A percentile compares a stretch with the other conserved stretches of the same genome.
These are phyloP conservation scores for Dactylellina sp. DNA, from an alignment of 2,329 filamentous ascomycete genomes.

Conservation along the genomic window DNA sequence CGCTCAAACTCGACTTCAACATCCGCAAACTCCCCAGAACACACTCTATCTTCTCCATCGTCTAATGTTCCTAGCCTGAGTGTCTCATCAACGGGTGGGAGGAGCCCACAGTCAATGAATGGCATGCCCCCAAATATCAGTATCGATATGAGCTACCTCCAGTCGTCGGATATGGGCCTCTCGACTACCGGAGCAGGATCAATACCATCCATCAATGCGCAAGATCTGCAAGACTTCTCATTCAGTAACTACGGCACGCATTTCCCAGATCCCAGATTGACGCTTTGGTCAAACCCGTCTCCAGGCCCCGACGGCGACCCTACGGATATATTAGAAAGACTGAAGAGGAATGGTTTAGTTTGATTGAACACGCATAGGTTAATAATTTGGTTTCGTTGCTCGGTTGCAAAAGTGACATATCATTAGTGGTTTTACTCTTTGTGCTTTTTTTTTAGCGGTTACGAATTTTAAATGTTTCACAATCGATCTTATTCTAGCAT, in stretches of 20 bases:
- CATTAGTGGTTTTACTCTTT: background rate
- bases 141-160: conserved; percentile 37
- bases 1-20: conserved; percentile 20
- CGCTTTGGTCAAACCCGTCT: conserved; percentile 22
- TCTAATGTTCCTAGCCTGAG: conserved; percentile 7
- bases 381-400: too few relatives aligned
- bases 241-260: conserved; percentile 40
- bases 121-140: conserved; percentile 27
- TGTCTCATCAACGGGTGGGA: background rate
- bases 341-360: conserved; percentile 32
- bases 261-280: conserved; percentile 22
- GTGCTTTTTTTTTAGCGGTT: conserved; percentile 21
- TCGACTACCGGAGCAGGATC: conserved; percentile 3
- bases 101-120: conserved; percentile 1
- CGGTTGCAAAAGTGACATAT: too few relatives aligned
- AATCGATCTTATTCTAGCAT: background rate
- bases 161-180: conserved; percentile 15
- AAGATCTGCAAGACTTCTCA: conserved; percentile 48
- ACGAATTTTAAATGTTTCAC: background rate
- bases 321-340: conserved; percentile 21
- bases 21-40: conserved; percentile 38
- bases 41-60: conserved; percentile 18
- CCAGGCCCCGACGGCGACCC: background rate
- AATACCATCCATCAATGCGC: conserved; percentile 2
- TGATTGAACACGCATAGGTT: too few relatives aligned